Evolutionary conservation across 1,284 basidiomycete genomes (phyloP), one percentile per base, ranked within the genome.

Genomic region (Malassezia psittaci): DNA sequence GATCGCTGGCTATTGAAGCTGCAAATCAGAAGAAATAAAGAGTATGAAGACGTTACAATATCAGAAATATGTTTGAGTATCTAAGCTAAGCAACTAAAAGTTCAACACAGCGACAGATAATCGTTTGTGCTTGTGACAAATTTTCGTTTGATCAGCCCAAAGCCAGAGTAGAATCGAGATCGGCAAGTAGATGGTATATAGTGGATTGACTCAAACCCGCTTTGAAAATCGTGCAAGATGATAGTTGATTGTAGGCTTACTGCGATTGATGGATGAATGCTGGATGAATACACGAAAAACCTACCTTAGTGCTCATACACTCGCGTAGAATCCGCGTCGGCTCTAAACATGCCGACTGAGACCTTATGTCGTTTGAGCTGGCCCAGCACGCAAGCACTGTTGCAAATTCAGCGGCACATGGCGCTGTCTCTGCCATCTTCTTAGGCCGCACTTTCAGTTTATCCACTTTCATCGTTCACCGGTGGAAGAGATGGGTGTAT

Each of bases 341-440:
- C 13, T 81, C 79, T 55, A 81, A 80, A 75, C 90, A 96, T 1
- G 79, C 78, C 11, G 67, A 65, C 10, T 79, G 77, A 19, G 83
- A 84, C 64, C 81, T 80, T 33, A 86, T 62, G 75, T 94, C 89
- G 33, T 79, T 79, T 3, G 83, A 81, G 15, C 85, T 83, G n/a
- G 90, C 88, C 87, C 88, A 93, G 77, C 90, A 96, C 44, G 84
- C 83, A 37, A 96, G 82, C 84, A 96, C 87, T 49, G 83, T 78
- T 11, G 84, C 80, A 55, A 94, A 80, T 75, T 90, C 85, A 24
- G 82, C 77, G 13, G 83, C 83, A 73, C 88, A 90, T 59, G 86
- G 80, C 46, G 81, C 82, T 42, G 79, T 77, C 44, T 79, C 76
- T 78, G 63, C 62, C 83, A 87, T 78, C 78, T 88, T 87, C 55